Conservation (phyloP, 2,329 filamentous ascomycete species). For the Thielaviopsis cerberus region DNA sequence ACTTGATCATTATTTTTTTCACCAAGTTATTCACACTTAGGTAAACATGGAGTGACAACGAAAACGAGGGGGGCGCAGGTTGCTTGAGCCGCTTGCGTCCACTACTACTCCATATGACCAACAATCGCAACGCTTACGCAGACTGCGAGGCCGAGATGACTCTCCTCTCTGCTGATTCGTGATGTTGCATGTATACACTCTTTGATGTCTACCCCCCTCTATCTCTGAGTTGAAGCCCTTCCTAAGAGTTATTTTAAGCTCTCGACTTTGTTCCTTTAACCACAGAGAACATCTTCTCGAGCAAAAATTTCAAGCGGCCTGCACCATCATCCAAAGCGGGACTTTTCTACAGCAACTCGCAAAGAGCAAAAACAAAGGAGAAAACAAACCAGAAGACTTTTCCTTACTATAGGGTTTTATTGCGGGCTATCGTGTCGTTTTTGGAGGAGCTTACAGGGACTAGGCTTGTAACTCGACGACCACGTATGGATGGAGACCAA, state of each 20-base stretch:
- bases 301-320: background rate
- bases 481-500: background rate
- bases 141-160: no score
- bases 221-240: background rate
- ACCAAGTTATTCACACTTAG: background rate
- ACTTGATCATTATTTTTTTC: background rate
- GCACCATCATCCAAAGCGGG: background rate
- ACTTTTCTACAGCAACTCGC: background rate
- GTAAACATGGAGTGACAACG: no score
- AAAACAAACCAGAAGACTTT: background rate
- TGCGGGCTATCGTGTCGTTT: background rate
- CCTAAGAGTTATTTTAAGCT: background rate
- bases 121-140: no score
- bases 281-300: background rate
- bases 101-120: no score
- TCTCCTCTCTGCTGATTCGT: no score
- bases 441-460: background rate
- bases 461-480: background rate
- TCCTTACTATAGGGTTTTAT: background rate
- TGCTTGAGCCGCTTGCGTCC: no score
- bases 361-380: background rate
- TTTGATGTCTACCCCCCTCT: background rate
- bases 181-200: no score
- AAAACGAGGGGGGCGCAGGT: no score
- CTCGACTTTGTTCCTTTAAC: background rate